Evolutionary conservation across 2,329 filamentous ascomycete genomes (phyloP), one percentile per base, ranked within the genome.

Genomic region (Pseudogymnoascus sp.): DNA sequence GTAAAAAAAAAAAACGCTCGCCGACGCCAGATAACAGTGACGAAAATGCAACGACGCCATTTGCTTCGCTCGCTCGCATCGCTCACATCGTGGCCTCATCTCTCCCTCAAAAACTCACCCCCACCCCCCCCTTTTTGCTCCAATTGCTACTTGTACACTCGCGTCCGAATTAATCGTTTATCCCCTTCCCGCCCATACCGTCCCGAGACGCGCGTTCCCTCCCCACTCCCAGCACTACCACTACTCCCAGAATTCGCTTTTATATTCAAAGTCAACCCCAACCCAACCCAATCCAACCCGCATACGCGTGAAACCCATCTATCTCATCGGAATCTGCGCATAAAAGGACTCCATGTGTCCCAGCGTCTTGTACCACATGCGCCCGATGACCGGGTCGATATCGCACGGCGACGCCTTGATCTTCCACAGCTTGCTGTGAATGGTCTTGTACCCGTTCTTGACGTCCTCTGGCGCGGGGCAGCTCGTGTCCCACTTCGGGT

Each of bases 371-470:
- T 52, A 52, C 45, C 45, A 52, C 45, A 52, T 52, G 14, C 45
- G 23, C 3, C 45, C 45, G 16, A 52, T 52, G 8, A 52, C 45
- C 6, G 14, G 45, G 10, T 52, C 45, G 6, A 52, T 52, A 31
- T 52, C 45, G 4, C 45, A 52, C 45, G 45, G 45, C 26, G 45
- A 52, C 45, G 45, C 45, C 6, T 11, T 52, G 3, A 52, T 68
- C 65, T 74, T 71, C 75, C 75, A 77, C 63, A 72, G 76, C 69
- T 77, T 76, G 3, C 74, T 74, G 64, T 76, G 74, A 61, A 76
- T 73, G 55, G 72, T 74, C 39, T 67, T 67, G 55, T 70, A 73
- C 1, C 73, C 74, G 12, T 67, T 71, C 31, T 70, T 64, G 63
- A 71, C 73, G 60, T 77, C 75, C 33, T 70, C 72, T 60, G 69